A percentile compares a stretch with the other conserved stretches of the same genome.
Conservation (phyloP, 352 stramenopile species). For the Globisporangium solare region DNA sequence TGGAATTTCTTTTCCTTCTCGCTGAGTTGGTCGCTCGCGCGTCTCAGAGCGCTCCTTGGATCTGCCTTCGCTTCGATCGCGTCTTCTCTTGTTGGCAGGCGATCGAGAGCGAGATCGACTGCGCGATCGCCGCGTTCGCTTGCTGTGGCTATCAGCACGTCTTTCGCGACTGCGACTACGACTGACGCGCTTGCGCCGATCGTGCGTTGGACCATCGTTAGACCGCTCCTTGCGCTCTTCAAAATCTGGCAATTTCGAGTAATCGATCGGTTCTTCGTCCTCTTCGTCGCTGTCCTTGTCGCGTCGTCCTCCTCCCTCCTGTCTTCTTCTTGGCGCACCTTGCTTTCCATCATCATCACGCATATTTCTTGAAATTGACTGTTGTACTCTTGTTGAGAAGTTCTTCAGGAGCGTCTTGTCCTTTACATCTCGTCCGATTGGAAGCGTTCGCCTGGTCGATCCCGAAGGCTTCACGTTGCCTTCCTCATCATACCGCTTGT, state of each 20-base stretch:
- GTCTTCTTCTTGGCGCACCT: background rate
- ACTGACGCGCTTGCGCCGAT: conserved; percentile 17
- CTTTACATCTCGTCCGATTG: conserved; percentile 47
- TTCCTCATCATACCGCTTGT: conserved; percentile 42
- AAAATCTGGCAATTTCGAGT: conserved; percentile 70
- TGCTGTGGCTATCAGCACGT: conserved; percentile 9
- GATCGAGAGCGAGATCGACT: conserved; percentile 25
- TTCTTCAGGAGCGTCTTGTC: conserved; percentile 58
- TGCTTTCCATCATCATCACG: conserved; percentile 10
- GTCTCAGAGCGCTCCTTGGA: conserved; percentile 2
- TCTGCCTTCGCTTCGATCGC: too few species aligned
- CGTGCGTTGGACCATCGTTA: background rate
- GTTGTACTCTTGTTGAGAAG: conserved; percentile 58
- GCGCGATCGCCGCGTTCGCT: conserved; percentile 9
- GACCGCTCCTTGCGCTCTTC: conserved; percentile 28
- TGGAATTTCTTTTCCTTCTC: background rate
- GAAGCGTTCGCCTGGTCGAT: conserved; percentile 18
- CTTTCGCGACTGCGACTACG: conserved; percentile 31
- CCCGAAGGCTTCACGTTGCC: conserved; percentile 4
- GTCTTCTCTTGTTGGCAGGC: conserved; percentile 1
- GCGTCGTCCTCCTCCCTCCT: background rate
- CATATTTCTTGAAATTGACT: conserved; percentile 23
- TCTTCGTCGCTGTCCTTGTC: conserved; percentile 26
- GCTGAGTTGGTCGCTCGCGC: background rate
- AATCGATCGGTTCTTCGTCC: conserved; percentile 74